Evolutionary conservation across 2,329 filamentous ascomycete species (phyloP), one percentile per base, ranked within the genome.

Genomic region (Apiospora rasikravindrae): DNA sequence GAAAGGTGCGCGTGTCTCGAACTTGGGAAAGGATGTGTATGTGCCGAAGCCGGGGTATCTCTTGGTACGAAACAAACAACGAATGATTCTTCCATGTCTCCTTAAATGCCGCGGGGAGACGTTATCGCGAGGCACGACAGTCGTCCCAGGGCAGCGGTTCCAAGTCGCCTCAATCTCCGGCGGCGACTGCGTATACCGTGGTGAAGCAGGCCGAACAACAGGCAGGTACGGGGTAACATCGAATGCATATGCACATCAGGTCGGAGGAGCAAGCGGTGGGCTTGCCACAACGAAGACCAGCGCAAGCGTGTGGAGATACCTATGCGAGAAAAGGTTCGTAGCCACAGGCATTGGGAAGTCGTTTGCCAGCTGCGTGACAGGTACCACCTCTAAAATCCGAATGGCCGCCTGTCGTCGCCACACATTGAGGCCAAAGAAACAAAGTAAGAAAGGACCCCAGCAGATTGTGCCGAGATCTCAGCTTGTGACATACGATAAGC

Each of bases 401-500:
- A 40, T 64, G 29, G 33, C 57, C 3, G 33, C 57, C 16, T 40
- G 10, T n/a, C 11, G 57, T 40, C 57, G 29, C 33, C 33, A 14
- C 19, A 16, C 10, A 40, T 64, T 4, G 29, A 37, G 29, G 42
- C 66, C 24, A 69, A 44, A 49, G 44, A 69, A 69, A 49, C 26
- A 49, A 68, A 45, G 42, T 33, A 49, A 49, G 57, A 64, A 40
- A 40, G 2, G 53, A 40, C 40, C 33, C 33, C 33, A 4, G 10
- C 19, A n/a, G 22, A 14, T 40, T 40, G 33, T 13, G 57, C 33
- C 29, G 57, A 40, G 24, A 40, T 14, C 57, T n/a, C 57, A 64
- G 33, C 57, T 64, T 40, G 8, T 19, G 24, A n/a, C 73, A 75
- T 1, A 72, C 73, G 73, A 73, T 73, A 71, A 75, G 74, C 68